Evolutionary conservation across 306 rosid species (phyloP).

Genomic region (Dryas alaskensis): DNA sequence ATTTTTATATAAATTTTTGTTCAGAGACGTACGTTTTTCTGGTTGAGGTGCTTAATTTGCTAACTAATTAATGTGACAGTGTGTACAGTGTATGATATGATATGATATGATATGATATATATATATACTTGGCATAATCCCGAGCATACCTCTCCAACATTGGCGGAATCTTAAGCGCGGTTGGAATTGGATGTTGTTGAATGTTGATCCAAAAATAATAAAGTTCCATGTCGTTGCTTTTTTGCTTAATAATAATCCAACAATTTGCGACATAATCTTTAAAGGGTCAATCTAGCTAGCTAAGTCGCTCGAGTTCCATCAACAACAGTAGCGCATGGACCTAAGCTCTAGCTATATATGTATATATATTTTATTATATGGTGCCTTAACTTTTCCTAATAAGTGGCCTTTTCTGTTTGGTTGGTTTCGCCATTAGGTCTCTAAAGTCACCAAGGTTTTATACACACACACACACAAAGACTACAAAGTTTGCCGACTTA

Average conservation of each 20-base stretch:
- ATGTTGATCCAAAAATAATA: not conserved
- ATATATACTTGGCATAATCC: constrained; percentile 2
- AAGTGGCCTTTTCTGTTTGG: constrained; percentile 21
- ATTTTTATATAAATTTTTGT: not conserved
- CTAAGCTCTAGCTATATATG: not conserved
- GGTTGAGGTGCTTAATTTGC: not conserved
- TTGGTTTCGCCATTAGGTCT: constrained; percentile 6
- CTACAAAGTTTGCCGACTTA: constrained; percentile 12
- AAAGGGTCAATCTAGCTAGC: not conserved
- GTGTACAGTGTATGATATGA: too few relatives aligned
- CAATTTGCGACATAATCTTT: not conserved
- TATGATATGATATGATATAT: too few relatives aligned
- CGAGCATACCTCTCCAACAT: not conserved
- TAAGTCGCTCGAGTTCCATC: constrained; percentile 2
- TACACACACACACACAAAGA: not conserved
- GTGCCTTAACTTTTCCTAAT: not conserved
- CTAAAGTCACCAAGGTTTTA: constrained; percentile 3
- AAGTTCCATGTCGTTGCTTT: not conserved
- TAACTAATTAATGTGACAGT: not conserved
- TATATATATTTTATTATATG: not conserved
- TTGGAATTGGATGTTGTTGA: not conserved
- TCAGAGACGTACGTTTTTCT: not conserved
- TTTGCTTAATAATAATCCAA: not conserved
- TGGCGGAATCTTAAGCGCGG: constrained; percentile 6
- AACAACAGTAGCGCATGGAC: not conserved